Percentiles rank a stretch among this genome's conserved stretches.
These are phyloP conservation scores for Monilinia fructigena DNA, from an alignment of 2,329 filamentous ascomycete genomes.

Conservation along the genomic window DNA sequence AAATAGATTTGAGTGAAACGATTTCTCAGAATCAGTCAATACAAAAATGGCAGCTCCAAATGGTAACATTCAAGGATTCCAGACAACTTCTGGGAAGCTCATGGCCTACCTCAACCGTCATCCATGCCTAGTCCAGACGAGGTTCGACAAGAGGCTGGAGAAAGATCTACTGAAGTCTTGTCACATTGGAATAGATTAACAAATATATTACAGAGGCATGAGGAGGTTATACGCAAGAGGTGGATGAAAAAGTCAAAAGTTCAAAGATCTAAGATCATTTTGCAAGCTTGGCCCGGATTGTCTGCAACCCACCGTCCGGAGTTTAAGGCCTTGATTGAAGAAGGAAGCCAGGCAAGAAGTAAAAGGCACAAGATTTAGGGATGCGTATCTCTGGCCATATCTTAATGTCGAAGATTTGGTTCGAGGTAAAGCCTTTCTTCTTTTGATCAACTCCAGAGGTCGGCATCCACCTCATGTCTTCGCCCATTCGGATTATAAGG, in stretches of 20 bases:
- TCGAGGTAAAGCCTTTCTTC: conserved; percentile 45
- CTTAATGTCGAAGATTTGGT: conserved; percentile 58
- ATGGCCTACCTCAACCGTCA: neutral
- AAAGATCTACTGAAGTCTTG: conserved; percentile 23
- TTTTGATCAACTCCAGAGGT: conserved; percentile 54
- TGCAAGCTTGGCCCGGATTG: conserved; percentile 52
- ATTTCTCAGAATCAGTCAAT: neutral
- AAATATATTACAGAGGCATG: conserved; percentile 50
- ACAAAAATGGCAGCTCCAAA: neutral
- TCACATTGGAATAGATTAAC: conserved; percentile 25
- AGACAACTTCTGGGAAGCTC: neutral
- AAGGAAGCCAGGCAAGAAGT: conserved; percentile 26
- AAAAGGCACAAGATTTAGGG: conserved; percentile 33
- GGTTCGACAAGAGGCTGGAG: conserved; percentile 23
- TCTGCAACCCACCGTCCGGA: conserved; percentile 52
- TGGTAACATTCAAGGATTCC: neutral
- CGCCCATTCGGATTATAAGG: conserved; percentile 46
- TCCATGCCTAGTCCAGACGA: conserved; percentile 18
- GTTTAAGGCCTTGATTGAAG: conserved; percentile 40
- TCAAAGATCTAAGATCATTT: conserved; percentile 49
- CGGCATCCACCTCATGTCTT: conserved; percentile 50
- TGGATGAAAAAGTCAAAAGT: conserved; percentile 54
- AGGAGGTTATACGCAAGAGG: conserved; percentile 51
- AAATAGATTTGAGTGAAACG: neutral
- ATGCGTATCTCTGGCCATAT: conserved; percentile 51